Conservation (phyloP, 2,329 filamentous ascomycete genomes). For the Ascocoryne sarcoides region DNA sequence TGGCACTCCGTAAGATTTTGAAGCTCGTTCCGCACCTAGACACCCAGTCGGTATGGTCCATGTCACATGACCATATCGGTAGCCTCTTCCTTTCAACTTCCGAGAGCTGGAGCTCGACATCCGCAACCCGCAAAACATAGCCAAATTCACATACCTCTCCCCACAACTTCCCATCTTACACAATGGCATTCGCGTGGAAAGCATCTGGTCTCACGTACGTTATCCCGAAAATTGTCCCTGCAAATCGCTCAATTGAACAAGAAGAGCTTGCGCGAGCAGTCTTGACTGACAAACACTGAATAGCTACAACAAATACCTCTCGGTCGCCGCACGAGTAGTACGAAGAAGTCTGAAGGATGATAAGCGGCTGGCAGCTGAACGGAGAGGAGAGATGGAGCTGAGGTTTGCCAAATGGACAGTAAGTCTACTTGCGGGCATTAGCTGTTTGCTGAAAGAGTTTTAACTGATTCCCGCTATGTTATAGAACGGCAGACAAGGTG, state of each 20-base stretch:
- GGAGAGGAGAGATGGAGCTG: constrained; percentile 81
- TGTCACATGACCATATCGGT: constrained; percentile 9
- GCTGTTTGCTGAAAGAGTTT: too few species aligned
- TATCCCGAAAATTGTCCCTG: neutral
- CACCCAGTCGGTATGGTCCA: too few species aligned
- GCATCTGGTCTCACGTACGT: constrained; percentile 69
- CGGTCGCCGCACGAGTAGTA: constrained; percentile 87
- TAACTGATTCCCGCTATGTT: constrained; percentile 9
- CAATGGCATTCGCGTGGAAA: constrained; percentile 97
- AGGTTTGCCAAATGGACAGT: constrained; percentile 95
- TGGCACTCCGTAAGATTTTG: too few species aligned
- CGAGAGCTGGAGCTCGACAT: constrained; percentile 9
- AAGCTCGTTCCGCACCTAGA: too few species aligned
- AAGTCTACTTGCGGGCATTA: constrained; percentile 37
- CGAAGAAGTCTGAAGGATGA: constrained; percentile 97
- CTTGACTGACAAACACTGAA: constrained; percentile 29
- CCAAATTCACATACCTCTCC: constrained; percentile 13
- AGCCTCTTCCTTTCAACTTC: neutral
- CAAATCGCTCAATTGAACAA: constrained; percentile 13
- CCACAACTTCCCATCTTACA: constrained; percentile 20
- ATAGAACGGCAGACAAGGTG: constrained; percentile 95
- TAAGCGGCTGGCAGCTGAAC: constrained; percentile 77
- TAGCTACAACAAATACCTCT: constrained; percentile 99
- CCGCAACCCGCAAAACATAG: constrained; percentile 7
- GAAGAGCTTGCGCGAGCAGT: neutral